Percentiles rank a stretch among this genome's conserved stretches.
These are phyloP conservation scores for Colletotrichum musae DNA, from an alignment of 2,329 filamentous ascomycete species.

Conservation along the genomic window DNA sequence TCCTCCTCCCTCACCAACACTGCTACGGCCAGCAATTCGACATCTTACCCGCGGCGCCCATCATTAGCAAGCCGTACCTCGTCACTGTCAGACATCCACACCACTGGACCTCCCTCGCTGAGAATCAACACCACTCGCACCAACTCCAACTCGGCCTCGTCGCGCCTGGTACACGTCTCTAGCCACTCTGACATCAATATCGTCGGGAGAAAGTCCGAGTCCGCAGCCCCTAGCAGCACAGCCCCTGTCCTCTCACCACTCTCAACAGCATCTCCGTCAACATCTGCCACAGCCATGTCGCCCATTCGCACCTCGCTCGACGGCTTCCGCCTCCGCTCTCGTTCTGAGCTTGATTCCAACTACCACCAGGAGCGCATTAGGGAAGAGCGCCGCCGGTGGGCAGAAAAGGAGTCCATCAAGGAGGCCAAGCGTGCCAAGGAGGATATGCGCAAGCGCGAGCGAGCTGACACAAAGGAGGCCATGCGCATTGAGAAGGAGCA, in stretches of 20 bases:
- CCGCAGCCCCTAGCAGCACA: constrained; percentile 46
- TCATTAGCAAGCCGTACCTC: constrained; percentile 56
- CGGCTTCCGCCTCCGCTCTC: constrained; percentile 72
- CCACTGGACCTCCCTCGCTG: constrained; percentile 49
- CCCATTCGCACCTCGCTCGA: constrained; percentile 73
- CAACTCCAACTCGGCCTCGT: constrained; percentile 45
- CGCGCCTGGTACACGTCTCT: constrained; percentile 58
- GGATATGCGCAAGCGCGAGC: constrained; percentile 71
- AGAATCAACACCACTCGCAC: constrained; percentile 57
- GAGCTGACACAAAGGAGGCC: constrained; percentile 70
- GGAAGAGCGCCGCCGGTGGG: constrained; percentile 73
- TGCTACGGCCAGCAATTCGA: constrained; percentile 44
- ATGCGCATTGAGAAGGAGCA: constrained; percentile 64
- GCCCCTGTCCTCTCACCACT: constrained; percentile 47
- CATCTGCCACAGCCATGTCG: constrained; percentile 57
- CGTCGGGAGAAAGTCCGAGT: constrained; percentile 44
- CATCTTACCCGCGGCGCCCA: constrained; percentile 50
- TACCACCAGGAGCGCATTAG: constrained; percentile 69
- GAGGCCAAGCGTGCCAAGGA: constrained; percentile 74
- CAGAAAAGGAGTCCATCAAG: constrained; percentile 73
- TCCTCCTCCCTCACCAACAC: constrained; percentile 42
- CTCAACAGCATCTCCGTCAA: constrained; percentile 52
- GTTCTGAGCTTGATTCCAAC: constrained; percentile 71
- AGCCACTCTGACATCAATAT: constrained; percentile 66
- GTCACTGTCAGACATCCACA: constrained; percentile 55